phyloP scores from a whole-genome alignment of 2,329 filamentous ascomycete genomes.

The Aspergillus fructus region DNA sequence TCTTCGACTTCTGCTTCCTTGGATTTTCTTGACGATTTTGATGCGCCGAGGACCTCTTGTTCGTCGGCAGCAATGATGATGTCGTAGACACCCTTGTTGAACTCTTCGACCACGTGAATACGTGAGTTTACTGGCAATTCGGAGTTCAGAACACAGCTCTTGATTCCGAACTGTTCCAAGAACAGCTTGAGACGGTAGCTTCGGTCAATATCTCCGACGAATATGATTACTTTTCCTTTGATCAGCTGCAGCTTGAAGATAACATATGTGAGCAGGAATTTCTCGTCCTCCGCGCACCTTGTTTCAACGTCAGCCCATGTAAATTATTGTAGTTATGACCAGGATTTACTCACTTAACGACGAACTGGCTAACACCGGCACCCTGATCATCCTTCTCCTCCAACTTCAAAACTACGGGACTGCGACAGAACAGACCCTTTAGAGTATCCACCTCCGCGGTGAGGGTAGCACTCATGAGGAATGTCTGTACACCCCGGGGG shows the following conservation, averaged over 20 bases:
- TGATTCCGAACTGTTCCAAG: constrained; percentile 93
- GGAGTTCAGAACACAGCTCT: constrained; percentile 89
- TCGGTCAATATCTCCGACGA: constrained; percentile 81
- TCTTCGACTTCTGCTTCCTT: constrained; percentile 25
- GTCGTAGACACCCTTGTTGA: constrained; percentile 95
- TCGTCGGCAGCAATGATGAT: constrained; percentile 97
- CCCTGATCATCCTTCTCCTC: constrained; percentile 78
- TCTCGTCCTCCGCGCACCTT: constrained; percentile 91
- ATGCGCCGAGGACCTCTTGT: constrained; percentile 71
- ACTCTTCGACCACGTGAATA: constrained; percentile 93
- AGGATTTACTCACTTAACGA: constrained; percentile 63
- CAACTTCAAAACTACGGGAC: constrained; percentile 76
- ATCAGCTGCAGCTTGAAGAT: constrained; percentile 94
- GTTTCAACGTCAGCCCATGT: not conserved
- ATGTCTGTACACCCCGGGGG: constrained; percentile 82
- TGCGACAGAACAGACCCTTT: constrained; percentile 79
- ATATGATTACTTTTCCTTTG: constrained; percentile 85
- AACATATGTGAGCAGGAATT: constrained; percentile 88
- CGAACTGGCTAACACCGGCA: constrained; percentile 78
- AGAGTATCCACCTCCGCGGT: constrained; percentile 83
- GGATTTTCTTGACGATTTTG: constrained; percentile 34
- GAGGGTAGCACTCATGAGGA: constrained; percentile 91
- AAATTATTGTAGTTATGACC: no score
- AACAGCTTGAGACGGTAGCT: constrained; percentile 94
- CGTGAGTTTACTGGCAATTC: constrained; percentile 91